A percentile compares a stretch with the other conserved stretches of the same genome.
Conservation (phyloP, 1,284 basidiomycete genomes). For the Boletus mariae region DNA sequence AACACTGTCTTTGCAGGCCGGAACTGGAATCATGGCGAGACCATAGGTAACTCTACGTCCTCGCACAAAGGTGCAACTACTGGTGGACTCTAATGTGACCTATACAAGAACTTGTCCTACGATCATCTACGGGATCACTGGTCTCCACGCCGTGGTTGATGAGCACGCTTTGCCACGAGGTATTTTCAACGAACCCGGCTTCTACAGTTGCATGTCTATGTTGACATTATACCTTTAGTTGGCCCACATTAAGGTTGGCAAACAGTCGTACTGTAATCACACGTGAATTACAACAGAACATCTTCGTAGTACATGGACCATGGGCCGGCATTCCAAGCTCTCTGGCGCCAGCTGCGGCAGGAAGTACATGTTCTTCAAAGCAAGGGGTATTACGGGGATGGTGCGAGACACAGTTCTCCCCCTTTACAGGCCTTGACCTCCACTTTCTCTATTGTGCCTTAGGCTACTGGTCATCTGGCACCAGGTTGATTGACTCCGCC, state of each 20-base stretch:
- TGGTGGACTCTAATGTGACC: neutral
- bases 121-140: constrained; percentile 56
- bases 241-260: constrained; percentile 69
- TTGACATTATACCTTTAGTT: constrained; percentile 41
- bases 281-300: constrained; percentile 2
- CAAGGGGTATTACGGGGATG: constrained; percentile 77
- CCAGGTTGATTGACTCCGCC: constrained; percentile 60
- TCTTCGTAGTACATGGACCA: constrained; percentile 72
- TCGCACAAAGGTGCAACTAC: neutral
- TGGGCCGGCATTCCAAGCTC: constrained; percentile 64
- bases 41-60: constrained; percentile 47
- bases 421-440: constrained; percentile 9
- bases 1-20: constrained; percentile 74
- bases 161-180: constrained; percentile 80
- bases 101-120: constrained; percentile 63
- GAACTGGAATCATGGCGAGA: constrained; percentile 80
- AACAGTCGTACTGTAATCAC: neutral
- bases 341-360: constrained; percentile 59
- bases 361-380: constrained; percentile 68
- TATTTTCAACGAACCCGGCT: constrained; percentile 29
- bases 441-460: constrained; percentile 1
- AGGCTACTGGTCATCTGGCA: constrained; percentile 81
- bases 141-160: constrained; percentile 64
- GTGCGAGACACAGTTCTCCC: constrained; percentile 34
- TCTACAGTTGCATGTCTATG: neutral